Conservation (phyloP, 2,329 filamentous ascomycete species). For the Alternaria sp. region DNA sequence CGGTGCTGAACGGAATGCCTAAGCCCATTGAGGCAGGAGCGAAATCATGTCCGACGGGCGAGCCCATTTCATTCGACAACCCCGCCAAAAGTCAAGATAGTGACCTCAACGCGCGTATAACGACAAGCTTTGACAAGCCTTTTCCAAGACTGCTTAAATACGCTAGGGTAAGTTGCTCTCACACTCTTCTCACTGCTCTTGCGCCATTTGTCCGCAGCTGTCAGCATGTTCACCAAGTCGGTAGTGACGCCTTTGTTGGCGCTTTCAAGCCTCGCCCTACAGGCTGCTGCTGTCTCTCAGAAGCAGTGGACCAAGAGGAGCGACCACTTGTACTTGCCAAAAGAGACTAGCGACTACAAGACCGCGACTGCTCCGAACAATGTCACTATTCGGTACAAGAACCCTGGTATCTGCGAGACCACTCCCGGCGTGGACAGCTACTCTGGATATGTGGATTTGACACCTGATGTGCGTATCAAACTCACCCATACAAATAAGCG, state of each 20-base stretch:
- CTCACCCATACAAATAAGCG: not conserved
- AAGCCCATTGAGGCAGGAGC: conserved; percentile 23
- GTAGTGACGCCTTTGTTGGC: conserved; percentile 16
- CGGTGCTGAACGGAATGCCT: conserved; percentile 1
- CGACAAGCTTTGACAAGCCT: conserved; percentile 21
- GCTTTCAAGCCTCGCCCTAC: conserved; percentile 16
- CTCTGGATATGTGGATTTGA: conserved; percentile 51
- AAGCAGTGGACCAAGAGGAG: conserved; percentile 29
- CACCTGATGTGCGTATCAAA: conserved; percentile 27
- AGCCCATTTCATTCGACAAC: not conserved
- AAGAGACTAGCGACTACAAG: conserved; percentile 52
- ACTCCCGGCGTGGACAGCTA: conserved; percentile 59
- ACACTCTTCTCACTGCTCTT: not conserved
- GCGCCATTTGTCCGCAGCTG: not conserved
- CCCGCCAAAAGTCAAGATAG: conserved; percentile 14
- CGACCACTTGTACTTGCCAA: conserved; percentile 39
- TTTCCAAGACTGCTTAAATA: conserved; percentile 24
- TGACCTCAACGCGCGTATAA: conserved; percentile 3
- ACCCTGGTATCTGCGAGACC: conserved; percentile 61
- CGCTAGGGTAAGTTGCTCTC: conserved; percentile 9
- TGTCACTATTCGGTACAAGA: conserved; percentile 58
- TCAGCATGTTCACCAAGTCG: conserved; percentile 19
- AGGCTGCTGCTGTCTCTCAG: conserved; percentile 23
- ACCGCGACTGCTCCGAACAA: conserved; percentile 54
- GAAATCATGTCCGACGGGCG: not conserved